Evolutionary conservation across 1,139 yeast genomes (phyloP).

Genomic region (Ogataea hybrid): DNA sequence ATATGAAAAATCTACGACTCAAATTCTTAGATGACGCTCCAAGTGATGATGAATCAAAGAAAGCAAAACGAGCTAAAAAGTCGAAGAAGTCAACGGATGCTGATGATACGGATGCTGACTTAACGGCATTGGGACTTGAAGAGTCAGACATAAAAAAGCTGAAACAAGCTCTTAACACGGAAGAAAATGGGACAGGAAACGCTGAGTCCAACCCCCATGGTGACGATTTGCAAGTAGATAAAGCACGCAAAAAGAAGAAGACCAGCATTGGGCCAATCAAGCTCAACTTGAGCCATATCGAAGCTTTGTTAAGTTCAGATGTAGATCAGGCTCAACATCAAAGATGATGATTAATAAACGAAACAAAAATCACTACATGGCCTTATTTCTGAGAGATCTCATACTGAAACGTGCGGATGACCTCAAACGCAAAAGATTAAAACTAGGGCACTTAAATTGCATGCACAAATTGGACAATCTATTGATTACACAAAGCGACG

Average conservation of each 20-base stretch:
- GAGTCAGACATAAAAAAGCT: neutral
- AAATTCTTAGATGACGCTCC: conserved; percentile 24
- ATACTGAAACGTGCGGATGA: conserved; percentile 22
- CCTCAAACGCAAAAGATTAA: conserved; percentile 18
- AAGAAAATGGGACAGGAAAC: neutral
- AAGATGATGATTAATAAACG: conserved; percentile 25
- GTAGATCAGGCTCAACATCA: conserved; percentile 27
- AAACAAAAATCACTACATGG: conserved; percentile 26
- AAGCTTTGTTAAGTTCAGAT: conserved; percentile 26
- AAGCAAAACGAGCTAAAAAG: conserved; percentile 3
- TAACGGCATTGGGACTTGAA: neutral
- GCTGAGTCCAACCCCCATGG: neutral
- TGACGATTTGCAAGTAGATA: neutral
- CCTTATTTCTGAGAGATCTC: conserved; percentile 28
- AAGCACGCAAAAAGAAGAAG: conserved; percentile 21
- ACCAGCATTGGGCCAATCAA: conserved; percentile 21
- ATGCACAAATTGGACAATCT: conserved; percentile 14
- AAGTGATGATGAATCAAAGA: conserved; percentile 11
- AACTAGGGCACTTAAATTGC: conserved; percentile 27
- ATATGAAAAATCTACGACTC: conserved; percentile 61
- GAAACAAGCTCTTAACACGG: neutral
- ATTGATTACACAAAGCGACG: conserved; percentile 16
- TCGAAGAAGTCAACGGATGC: conserved; percentile 2
- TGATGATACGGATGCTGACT: conserved; percentile 5
- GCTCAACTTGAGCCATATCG: conserved; percentile 19